Evolutionary conservation across 495 filamentous ascomycete species (phyloP).

Genomic region (Margaritispora aquatica): DNA sequence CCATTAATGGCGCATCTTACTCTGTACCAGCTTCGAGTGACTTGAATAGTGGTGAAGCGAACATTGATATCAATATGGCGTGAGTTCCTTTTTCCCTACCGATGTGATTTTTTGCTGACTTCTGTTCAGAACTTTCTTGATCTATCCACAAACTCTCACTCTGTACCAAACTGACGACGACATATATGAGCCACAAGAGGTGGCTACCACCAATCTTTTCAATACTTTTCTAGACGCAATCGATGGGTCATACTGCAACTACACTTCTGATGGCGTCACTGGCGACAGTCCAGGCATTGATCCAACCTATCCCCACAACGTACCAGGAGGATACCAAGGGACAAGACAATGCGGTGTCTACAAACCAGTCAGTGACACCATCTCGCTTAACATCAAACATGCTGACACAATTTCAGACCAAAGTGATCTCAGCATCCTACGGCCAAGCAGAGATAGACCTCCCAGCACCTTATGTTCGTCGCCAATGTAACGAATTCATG

Average conservation of each 20-base stretch:
- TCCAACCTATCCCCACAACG: conserved; percentile 44
- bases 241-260: conserved; percentile 32
- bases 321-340: conserved; percentile 47
- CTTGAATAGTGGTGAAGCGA: conserved; percentile 6
- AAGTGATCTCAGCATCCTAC: conserved; percentile 57
- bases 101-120: too few species aligned
- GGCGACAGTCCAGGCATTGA: conserved; percentile 30
- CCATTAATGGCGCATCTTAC: conserved; percentile 25
- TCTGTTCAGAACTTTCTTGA: conserved; percentile 16
- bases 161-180: conserved; percentile 17
- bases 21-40: conserved; percentile 3
- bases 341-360: conserved; percentile 57
- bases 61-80: conserved; percentile 13
- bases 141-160: conserved; percentile 18
- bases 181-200: conserved; percentile 26
- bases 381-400: not conserved
- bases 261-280: conserved; percentile 25
- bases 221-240: conserved; percentile 23
- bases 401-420: conserved; percentile 28
- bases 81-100: too few species aligned
- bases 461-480: conserved; percentile 38
- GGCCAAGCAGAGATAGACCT: conserved; percentile 46
- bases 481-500: conserved; percentile 24
- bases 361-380: conserved; percentile 23
- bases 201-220: conserved; percentile 27